Evolutionary conservation across 1,284 basidiomycete genomes (phyloP).

Genomic region (Irpex sp.): DNA sequence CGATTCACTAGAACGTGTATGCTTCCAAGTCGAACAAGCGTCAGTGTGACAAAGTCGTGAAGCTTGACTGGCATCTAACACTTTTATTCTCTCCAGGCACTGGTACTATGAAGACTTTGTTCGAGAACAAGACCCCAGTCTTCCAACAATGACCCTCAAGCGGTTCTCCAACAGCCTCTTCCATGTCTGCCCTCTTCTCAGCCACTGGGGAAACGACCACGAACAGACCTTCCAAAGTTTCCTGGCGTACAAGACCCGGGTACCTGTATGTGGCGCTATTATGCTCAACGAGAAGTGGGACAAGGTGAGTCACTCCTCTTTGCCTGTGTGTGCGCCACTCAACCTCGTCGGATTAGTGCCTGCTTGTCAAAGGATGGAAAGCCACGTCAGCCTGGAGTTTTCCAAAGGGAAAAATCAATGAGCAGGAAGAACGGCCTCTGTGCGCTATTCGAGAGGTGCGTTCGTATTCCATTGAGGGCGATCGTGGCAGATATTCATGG

Average conservation of each 20-base stretch:
- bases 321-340: slow-evolving; percentile 4
- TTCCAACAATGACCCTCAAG: slow-evolving; percentile 87
- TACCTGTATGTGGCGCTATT: slow-evolving; percentile 98
- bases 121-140: slow-evolving; percentile 81
- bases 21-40: slow-evolving; percentile 99
- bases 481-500: slow-evolving; percentile 7
- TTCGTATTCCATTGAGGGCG: slow-evolving; percentile 2
- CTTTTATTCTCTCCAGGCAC: slow-evolving; percentile 52
- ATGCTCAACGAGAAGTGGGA: slow-evolving; percentile 90
- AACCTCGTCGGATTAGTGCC: slow-evolving; percentile 46
- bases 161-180: slow-evolving; percentile 95
- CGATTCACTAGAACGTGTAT: slow-evolving; percentile 86
- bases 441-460: slow-evolving; percentile 90
- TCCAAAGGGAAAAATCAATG: slow-evolving; percentile 98
- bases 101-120: slow-evolving; percentile 99
- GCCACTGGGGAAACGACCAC: slow-evolving; percentile 75
- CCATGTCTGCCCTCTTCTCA: slow-evolving; percentile 73
- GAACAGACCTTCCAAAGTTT: slow-evolving; percentile 79
- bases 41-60: slow-evolving; percentile 36
- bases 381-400: slow-evolving; percentile 96
- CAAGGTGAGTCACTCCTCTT: slow-evolving; percentile 55
- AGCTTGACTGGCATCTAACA: slow-evolving; percentile 4
- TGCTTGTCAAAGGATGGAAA: slow-evolving; percentile 98
- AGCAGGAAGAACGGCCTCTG: slow-evolving; percentile 75
- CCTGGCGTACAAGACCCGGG: slow-evolving; percentile 94